phyloP scores from a whole-genome alignment of 352 stramenopile genomes.

The Thraustochytrium aureum region DNA sequence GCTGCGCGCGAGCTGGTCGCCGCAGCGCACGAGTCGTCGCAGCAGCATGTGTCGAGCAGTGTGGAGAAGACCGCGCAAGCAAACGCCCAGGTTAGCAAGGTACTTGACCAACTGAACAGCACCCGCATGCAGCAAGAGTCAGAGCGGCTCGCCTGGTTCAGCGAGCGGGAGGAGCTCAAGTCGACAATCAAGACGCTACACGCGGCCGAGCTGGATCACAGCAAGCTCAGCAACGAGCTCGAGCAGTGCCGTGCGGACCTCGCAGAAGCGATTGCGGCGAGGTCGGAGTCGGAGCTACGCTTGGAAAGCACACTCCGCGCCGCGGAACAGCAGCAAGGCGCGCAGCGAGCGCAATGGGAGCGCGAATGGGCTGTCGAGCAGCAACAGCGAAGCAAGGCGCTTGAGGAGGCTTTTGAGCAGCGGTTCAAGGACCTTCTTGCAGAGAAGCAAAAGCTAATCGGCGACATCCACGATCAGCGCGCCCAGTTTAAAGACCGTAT shows the following conservation, averaged over 20 bases:
- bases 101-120: conserved; percentile 29
- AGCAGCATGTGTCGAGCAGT: too few species aligned
- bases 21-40: too few species aligned
- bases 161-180: background rate
- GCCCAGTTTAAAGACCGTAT: conserved; percentile 26
- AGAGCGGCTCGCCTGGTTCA: conserved; percentile 14
- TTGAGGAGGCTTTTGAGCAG: conserved; percentile 31
- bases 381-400: background rate
- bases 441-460: conserved; percentile 46
- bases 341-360: background rate
- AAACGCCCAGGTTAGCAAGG: conserved; percentile 46
- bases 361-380: background rate
- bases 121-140: conserved; percentile 46
- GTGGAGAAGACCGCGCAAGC: conserved; percentile 9
- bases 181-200: background rate
- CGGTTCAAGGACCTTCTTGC: background rate
- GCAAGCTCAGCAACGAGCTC: background rate
- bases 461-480: conserved; percentile 9
- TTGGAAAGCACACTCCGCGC: background rate
- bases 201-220: background rate
- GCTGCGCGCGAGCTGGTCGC: too few species aligned
- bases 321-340: background rate
- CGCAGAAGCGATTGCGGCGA: background rate
- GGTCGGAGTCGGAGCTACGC: background rate
- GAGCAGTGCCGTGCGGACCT: background rate